Percentiles rank a stretch among this genome's conserved stretches.
phyloP scores from a whole-genome alignment of 495 filamentous ascomycete species.

The Cudoniella acicularis region DNA sequence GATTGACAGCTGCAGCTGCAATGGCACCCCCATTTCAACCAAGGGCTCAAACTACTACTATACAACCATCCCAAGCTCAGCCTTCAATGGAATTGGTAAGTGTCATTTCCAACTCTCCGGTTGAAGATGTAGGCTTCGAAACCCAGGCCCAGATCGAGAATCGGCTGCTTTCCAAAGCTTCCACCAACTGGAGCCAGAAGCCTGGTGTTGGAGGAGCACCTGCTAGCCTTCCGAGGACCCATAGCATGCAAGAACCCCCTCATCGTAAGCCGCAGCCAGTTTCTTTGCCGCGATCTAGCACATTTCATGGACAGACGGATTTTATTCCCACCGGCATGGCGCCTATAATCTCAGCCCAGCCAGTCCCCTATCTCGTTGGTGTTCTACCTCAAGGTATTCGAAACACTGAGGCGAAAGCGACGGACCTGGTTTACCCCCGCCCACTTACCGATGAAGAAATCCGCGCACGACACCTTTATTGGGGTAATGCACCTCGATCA shows the following conservation, averaged over 20 bases:
- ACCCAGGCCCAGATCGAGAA: conserved; percentile 6
- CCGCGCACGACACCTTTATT: conserved; percentile 45
- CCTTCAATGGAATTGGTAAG: background rate
- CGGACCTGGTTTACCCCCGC: conserved; percentile 44
- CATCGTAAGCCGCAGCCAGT: background rate
- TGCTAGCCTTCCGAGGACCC: conserved; percentile 4
- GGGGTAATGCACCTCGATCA: conserved; percentile 42
- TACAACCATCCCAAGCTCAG: conserved; percentile 5
- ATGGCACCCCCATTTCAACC: conserved; percentile 28
- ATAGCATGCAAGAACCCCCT: conserved; percentile 12
- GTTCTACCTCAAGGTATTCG: conserved; percentile 12
- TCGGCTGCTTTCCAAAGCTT: conserved; percentile 8
- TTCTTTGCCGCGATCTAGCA: conserved; percentile 5
- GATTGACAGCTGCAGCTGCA: conserved; percentile 23
- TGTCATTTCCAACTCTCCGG: background rate
- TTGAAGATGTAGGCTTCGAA: background rate
- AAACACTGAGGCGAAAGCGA: conserved; percentile 4
- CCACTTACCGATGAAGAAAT: conserved; percentile 45
- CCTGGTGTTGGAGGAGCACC: background rate
- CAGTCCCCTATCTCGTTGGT: conserved; percentile 26
- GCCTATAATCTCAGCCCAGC: background rate
- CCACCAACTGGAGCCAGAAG: conserved; percentile 9
- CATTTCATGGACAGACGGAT: conserved; percentile 9
- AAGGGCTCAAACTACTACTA: conserved; percentile 12
- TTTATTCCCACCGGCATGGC: background rate